A percentile compares a stretch with the other conserved stretches of the same genome.
Conservation (phyloP, 139 green algal species). For the Pedinophyceae sp. region DNA sequence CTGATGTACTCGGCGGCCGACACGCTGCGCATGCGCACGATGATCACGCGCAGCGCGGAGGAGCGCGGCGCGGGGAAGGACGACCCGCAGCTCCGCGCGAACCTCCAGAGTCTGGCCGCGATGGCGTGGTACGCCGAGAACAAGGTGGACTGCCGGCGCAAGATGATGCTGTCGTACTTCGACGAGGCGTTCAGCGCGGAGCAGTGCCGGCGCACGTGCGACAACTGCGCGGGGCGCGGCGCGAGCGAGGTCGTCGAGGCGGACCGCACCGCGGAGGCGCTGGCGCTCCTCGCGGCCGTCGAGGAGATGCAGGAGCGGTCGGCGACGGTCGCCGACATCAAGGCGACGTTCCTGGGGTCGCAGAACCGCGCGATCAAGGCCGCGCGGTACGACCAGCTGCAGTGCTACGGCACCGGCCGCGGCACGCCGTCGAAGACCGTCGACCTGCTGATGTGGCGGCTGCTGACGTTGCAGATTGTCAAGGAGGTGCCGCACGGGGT, state of each 20-base stretch:
- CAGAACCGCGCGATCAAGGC: background rate
- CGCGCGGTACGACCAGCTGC: background rate
- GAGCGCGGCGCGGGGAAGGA: constrained; percentile 30
- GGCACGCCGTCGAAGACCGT: background rate
- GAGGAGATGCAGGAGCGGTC: background rate
- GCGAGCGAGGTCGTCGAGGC: background rate
- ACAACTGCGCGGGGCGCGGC: constrained; percentile 37
- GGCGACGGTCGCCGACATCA: background rate
- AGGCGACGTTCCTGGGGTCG: background rate
- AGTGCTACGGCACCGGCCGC: background rate
- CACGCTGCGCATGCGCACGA: constrained; percentile 34
- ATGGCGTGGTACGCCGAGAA: constrained; percentile 77
- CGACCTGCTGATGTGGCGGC: background rate
- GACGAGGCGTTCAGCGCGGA: constrained; percentile 42
- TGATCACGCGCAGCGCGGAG: constrained; percentile 47
- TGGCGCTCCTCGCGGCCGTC: background rate
- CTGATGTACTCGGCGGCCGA: constrained; percentile 24
- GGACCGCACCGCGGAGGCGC: background rate
- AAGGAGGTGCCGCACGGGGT: background rate
- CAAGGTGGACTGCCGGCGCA: constrained; percentile 50
- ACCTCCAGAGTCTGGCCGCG: constrained; percentile 57
- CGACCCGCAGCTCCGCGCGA: constrained; percentile 32
- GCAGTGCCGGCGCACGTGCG: constrained; percentile 50
- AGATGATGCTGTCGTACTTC: constrained; percentile 71
- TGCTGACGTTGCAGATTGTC: background rate